Evolutionary conservation across 306 rosid species (phyloP).

Genomic region (Ceratonia siliqua): DNA sequence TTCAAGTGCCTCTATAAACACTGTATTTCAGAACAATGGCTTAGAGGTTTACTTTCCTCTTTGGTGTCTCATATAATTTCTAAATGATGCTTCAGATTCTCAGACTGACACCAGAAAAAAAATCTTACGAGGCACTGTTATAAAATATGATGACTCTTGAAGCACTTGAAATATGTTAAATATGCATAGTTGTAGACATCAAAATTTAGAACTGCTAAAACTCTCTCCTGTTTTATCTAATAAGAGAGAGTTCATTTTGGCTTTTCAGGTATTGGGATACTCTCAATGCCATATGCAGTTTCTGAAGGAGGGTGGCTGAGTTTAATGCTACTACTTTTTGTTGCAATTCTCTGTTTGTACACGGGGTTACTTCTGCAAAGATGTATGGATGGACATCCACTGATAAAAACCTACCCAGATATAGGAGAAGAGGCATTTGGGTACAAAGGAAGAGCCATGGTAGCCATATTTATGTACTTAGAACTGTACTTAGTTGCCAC

Average conservation of each 20-base stretch:
- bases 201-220: not conserved
- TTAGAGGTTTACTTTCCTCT: too few species aligned
- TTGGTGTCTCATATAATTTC: too few species aligned
- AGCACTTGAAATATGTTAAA: not conserved
- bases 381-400: slow-evolving; percentile 49
- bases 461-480: slow-evolving; percentile 54
- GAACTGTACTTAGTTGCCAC: slow-evolving; percentile 54
- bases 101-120: too few species aligned
- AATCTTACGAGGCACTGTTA: too few species aligned
- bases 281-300: slow-evolving; percentile 66
- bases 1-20: too few species aligned
- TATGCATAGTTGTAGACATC: not conserved
- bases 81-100: too few species aligned
- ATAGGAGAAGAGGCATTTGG: slow-evolving; percentile 63
- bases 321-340: slow-evolving; percentile 38
- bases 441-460: slow-evolving; percentile 41
- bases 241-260: not conserved
- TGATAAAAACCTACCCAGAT: slow-evolving; percentile 50
- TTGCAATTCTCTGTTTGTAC: slow-evolving; percentile 50
- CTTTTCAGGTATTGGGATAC: slow-evolving; percentile 59
- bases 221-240: not conserved
- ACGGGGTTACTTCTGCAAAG: slow-evolving; percentile 55
- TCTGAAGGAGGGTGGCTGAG: slow-evolving; percentile 71
- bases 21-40: too few species aligned
- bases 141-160: too few species aligned